phyloP scores from a whole-genome alignment of 805 yeast genomes.

The Teunomyces tritomae region DNA sequence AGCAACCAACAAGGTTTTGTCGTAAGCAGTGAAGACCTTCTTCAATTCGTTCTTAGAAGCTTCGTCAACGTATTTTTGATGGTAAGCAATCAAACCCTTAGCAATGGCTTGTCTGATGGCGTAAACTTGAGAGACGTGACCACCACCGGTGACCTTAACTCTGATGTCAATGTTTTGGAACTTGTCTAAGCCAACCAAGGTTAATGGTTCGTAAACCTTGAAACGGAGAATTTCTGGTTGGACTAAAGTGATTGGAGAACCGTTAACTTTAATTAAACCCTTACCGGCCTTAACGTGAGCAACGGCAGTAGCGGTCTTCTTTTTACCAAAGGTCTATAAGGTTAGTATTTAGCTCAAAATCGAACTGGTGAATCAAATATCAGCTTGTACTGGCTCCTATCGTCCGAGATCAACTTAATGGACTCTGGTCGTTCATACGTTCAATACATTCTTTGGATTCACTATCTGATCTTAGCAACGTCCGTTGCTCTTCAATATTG shows the following conservation, averaged over 20 bases:
- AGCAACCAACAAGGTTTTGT: slow-evolving; percentile 99
- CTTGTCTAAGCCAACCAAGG: slow-evolving; percentile 97
- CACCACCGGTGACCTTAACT: slow-evolving; percentile 99
- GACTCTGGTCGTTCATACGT: neutral
- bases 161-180: slow-evolving; percentile 98
- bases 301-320: slow-evolving; percentile 99
- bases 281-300: slow-evolving; percentile 99
- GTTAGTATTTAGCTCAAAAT: slow-evolving; percentile 15
- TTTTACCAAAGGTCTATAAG: slow-evolving; percentile 95
- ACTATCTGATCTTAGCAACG: neutral
- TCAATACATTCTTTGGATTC: neutral
- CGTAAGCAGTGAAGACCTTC: slow-evolving; percentile 96
- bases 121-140: slow-evolving; percentile 99
- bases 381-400: neutral
- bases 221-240: slow-evolving; percentile 98
- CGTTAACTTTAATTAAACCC: slow-evolving; percentile 99
- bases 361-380: neutral
- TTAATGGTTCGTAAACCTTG: slow-evolving; percentile 99
- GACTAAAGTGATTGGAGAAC: slow-evolving; percentile 98
- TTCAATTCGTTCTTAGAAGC: slow-evolving; percentile 99
- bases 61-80: slow-evolving; percentile 99
- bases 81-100: slow-evolving; percentile 99
- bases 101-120: slow-evolving; percentile 99
- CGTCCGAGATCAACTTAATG: neutral
- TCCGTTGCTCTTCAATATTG: neutral